phyloP scores from a whole-genome alignment of 176 grass and related monocot species.

The Oryza nivara region DNA sequence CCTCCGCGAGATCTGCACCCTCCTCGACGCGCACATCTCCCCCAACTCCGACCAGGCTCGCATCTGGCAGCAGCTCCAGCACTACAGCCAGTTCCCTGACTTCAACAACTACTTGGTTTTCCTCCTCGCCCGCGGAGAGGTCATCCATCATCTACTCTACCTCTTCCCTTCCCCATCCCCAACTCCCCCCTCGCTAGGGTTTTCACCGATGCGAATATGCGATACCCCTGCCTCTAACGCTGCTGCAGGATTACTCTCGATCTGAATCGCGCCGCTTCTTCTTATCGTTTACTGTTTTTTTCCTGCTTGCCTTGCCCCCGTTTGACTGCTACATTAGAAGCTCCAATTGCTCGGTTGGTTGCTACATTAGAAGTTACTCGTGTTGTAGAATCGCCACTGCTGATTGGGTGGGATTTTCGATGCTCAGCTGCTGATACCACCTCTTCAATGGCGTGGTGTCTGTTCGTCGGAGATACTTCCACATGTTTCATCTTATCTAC shows the following conservation, averaged over 20 bases:
- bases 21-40: conserved; percentile 94
- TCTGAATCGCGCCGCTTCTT: not conserved
- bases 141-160: not conserved
- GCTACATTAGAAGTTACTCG: not conserved
- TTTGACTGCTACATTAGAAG: not conserved
- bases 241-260: not conserved
- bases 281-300: not conserved
- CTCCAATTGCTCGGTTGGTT: not conserved
- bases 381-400: not conserved
- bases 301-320: not conserved
- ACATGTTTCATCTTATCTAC: not conserved
- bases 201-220: conserved; percentile 10
- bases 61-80: conserved; percentile 96
- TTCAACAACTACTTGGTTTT: conserved; percentile 98
- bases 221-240: not conserved
- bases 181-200: not conserved
- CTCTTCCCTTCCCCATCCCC: too few relatives aligned
- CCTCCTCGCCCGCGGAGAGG: conserved; percentile 82
- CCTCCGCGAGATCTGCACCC: conserved; percentile 87
- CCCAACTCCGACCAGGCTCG: conserved; percentile 84
- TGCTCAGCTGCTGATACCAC: not conserved
- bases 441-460: not conserved
- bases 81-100: conserved; percentile 93
- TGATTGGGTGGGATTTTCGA: not conserved
- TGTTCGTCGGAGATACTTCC: not conserved